A percentile compares a stretch with the other conserved stretches of the same genome.
These are phyloP conservation scores for Tilletia indica DNA, from an alignment of 1,284 basidiomycete genomes.

Conservation along the genomic window DNA sequence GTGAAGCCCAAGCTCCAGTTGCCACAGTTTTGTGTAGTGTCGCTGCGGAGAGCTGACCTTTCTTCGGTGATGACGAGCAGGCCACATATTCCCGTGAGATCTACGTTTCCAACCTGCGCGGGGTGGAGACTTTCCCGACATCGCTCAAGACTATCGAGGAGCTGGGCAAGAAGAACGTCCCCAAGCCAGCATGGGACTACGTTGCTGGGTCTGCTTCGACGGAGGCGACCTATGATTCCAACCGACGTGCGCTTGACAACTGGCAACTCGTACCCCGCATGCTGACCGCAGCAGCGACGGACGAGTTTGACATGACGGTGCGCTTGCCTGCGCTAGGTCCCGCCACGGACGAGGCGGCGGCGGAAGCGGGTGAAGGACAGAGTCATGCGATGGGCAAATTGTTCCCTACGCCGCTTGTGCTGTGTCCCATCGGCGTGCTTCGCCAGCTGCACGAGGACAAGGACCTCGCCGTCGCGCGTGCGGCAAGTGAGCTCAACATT, in stretches of 20 bases:
- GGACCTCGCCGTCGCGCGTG: slow-evolving; percentile 24
- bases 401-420: slow-evolving; percentile 40
- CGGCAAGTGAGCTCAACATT: slow-evolving; percentile 26
- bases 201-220: slow-evolving; percentile 44
- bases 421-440: slow-evolving; percentile 44
- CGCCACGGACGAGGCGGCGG: slow-evolving; percentile 24
- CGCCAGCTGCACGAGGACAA: slow-evolving; percentile 20
- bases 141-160: slow-evolving; percentile 32
- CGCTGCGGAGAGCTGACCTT: background rate
- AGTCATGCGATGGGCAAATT: slow-evolving; percentile 29
- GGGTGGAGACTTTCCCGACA: slow-evolving; percentile 32
- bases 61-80: background rate
- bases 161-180: slow-evolving; percentile 33
- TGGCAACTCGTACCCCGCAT: slow-evolving; percentile 37
- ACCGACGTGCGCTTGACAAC: slow-evolving; percentile 32
- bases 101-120: slow-evolving; percentile 37
- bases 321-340: background rate
- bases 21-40: too few species aligned
- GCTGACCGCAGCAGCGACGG: slow-evolving; percentile 4
- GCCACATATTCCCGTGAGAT: slow-evolving; percentile 37
- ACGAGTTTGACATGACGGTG: background rate
- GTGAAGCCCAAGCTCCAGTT: too few species aligned
- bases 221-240: slow-evolving; percentile 34
- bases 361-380: slow-evolving; percentile 35
- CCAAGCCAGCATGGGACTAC: slow-evolving; percentile 39